Base-by-base conservation (phyloP, 768 basidiomycete genomes). In the Suillus sp. region DNA sequence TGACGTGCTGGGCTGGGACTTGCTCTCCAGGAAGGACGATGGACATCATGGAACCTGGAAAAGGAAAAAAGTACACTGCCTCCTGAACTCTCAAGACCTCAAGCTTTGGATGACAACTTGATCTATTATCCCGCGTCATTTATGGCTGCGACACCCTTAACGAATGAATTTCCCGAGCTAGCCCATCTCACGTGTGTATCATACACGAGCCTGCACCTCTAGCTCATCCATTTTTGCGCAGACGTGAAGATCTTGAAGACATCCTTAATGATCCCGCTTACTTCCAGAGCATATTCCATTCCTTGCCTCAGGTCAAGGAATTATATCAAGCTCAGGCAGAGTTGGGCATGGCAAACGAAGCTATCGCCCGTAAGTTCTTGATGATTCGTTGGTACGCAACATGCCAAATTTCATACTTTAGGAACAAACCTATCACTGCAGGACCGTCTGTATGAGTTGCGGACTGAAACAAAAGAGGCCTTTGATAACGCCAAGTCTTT, bases 161-260 rank as follows among this genome's bases (percentile, higher is more conserved):
- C 82, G 61, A 72, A 78, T 54, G 89, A 92, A 48, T 93, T 88
- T 67, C 90, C 91, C 2, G 91, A 93, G 70, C 78, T 94, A 37
- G 78, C 87, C 27, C 80, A 87, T 71, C 74, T 92, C 71, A 87
- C 90, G 92, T 92, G 77, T 72, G 86, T 70, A 56, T 54, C 47
- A 59, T 59, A 42, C 64, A 57, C 20, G 59, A 40, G 30, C 35
- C 40, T 37, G 34, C 53, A 32, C 14, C 45, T 27, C 27, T 42
- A n/a, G 42, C 65, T 69, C 61, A 73, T 50, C 61, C 25, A 53
- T 64, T 32, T n/a, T 38, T 51, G 56, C 54, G n/a, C 69, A 95
- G 94, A 67, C 86, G 92, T 58, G 90, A 93, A 67, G 94, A 95
- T 69, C 82, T 99, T n/a, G 92, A 97, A 74, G 94, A 96, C 70